Percentiles rank a stretch among this genome's conserved stretches.
Conservation (phyloP, 2,329 filamentous ascomycete genomes). For the Colletotrichum higginsianum region DNA sequence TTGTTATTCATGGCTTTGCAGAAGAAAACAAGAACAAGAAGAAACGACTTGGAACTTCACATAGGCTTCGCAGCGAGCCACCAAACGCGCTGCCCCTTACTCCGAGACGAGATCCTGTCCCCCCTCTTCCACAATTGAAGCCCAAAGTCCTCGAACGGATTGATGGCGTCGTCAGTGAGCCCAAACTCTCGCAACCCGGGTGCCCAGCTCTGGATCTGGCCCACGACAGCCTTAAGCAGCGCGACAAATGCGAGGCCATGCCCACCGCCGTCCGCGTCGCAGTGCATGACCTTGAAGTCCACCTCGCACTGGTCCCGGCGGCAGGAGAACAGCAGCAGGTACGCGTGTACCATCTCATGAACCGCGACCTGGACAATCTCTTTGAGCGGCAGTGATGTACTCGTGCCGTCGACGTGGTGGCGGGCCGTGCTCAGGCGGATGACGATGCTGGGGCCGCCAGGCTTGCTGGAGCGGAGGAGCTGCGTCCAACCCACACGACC, state of each 20-base stretch:
- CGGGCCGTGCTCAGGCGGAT: constrained; percentile 41
- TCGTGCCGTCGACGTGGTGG: constrained; percentile 16
- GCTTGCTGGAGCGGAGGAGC: constrained; percentile 21
- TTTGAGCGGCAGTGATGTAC: constrained; percentile 43
- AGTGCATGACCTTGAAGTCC: constrained; percentile 36
- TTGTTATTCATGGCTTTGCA: background rate
- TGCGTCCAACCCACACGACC: constrained; percentile 39
- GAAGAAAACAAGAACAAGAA: no score
- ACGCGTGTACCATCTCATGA: constrained; percentile 45
- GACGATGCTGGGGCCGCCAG: constrained; percentile 31
- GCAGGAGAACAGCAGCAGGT: constrained; percentile 36
- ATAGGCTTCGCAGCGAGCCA: constrained; percentile 37
- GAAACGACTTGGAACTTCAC: background rate
- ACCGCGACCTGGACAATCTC: constrained; percentile 52
- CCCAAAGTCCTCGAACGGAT: constrained; percentile 38
- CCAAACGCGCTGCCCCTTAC: constrained; percentile 33
- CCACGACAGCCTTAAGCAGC: constrained; percentile 28
- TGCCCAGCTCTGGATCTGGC: constrained; percentile 34
- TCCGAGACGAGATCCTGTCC: constrained; percentile 25
- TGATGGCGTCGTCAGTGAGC: constrained; percentile 35
- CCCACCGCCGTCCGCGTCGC: constrained; percentile 26
- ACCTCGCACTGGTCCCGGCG: constrained; percentile 26
- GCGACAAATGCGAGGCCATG: constrained; percentile 40
- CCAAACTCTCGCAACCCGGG: constrained; percentile 25
- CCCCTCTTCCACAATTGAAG: constrained; percentile 38